Evolutionary conservation across 495 filamentous ascomycete genomes (phyloP), one percentile per base, ranked within the genome.

Genomic region (Penicillium malachiteum): DNA sequence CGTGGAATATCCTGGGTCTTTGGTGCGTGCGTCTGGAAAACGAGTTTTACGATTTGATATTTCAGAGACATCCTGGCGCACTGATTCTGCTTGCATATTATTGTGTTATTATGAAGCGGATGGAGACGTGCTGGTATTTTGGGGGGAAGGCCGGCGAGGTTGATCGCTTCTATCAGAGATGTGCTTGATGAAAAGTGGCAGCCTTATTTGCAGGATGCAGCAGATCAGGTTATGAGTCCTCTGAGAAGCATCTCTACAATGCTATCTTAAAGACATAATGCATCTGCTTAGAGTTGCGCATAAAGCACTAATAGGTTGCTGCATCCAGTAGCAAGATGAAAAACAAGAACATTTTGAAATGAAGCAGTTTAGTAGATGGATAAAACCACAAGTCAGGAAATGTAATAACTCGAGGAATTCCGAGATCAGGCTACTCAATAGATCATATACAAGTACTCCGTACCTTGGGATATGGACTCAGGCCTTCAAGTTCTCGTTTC

Each of bases 51-150:
- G 14, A 42, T 17, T 53, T 75, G 26, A 46, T 73, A 3, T 61
- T 64, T 13, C 51, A 59, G 32, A 60, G 51, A 31, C 65, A 68
- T 17, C 73, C 74, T 17, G 62, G 73, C 16, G 68, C 73, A 12
- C 50, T 77, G 34, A 57, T 77, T 34, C 63, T 75, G 9, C 67
- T 77, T 18, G 70, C 66, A 0, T 55, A 72, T 55, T 75, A 74
- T 41, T 74, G 74, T 44, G 65, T 66, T 17, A 54, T 77, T 11
- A 50, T 73, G 35, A 73, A 68, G 43, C 42, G 44, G 14, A 30
- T 68, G 32, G 70, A 66, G 43, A 13, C 48, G 0, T 57, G 48
- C 50, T 75, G 74, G 73, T 77, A 68, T 58, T 48, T 67, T 39
- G 40, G 60, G 6, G n/a, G 71, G 68, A 5, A 63, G 66, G 32